Evolutionary conservation across 1,284 basidiomycete genomes (phyloP).

Genomic region (Hemileia vastatrix): DNA sequence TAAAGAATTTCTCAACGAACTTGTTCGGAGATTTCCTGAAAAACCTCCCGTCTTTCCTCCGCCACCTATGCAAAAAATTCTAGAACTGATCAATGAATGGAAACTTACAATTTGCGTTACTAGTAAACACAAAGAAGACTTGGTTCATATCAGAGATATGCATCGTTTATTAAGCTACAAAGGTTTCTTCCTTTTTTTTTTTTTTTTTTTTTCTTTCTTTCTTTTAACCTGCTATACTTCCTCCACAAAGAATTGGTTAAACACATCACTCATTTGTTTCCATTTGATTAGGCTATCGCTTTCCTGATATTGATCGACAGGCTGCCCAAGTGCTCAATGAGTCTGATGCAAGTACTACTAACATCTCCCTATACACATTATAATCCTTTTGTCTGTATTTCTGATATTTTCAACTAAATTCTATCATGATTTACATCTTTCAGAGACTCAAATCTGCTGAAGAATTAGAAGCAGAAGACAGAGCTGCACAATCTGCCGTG

Average conservation of each 20-base stretch:
- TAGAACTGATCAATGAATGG: slow-evolving; percentile 90
- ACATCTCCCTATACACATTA: slow-evolving; percentile 25
- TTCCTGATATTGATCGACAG: slow-evolving; percentile 58
- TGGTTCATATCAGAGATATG: slow-evolving; percentile 98
- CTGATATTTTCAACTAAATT: background rate
- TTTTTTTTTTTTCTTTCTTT: background rate
- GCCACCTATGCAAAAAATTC: slow-evolving; percentile 83
- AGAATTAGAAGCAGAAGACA: slow-evolving; percentile 91
- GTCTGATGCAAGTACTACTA: slow-evolving; percentile 48
- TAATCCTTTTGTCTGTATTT: slow-evolving; percentile 10
- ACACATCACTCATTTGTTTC: background rate
- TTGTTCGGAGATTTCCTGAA: slow-evolving; percentile 95
- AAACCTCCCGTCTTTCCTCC: slow-evolving; percentile 89
- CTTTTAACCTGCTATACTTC: background rate
- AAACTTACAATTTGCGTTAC: slow-evolving; percentile 84
- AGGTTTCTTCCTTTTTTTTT: slow-evolving; percentile 50
- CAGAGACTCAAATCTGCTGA: slow-evolving; percentile 87
- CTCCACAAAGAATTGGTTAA: background rate
- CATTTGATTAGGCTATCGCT: slow-evolving; percentile 59
- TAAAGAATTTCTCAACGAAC: slow-evolving; percentile 97
- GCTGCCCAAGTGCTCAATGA: slow-evolving; percentile 48
- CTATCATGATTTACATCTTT: background rate
- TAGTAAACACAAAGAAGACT: slow-evolving; percentile 88
- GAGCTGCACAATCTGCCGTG: slow-evolving; percentile 79
- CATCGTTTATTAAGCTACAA: slow-evolving; percentile 89